A percentile compares a stretch with the other conserved stretches of the same genome.
Evolutionary conservation across 1,284 basidiomycete species (phyloP).

Genomic region (Athelia sp.): DNA sequence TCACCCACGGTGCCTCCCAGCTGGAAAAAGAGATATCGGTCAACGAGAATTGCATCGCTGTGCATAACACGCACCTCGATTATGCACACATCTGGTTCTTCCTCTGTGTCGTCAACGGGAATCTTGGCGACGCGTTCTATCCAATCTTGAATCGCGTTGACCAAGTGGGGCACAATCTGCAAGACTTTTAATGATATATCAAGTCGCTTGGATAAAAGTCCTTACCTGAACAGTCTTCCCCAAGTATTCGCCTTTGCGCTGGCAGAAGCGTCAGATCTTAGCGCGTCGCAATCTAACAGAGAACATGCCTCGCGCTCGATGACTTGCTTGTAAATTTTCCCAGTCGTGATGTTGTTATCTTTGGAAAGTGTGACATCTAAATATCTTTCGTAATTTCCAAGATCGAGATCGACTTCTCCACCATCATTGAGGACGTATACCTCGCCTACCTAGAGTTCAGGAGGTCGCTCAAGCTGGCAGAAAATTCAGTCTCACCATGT

Average conservation of each 20-base stretch:
- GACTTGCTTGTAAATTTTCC: constrained; percentile 96
- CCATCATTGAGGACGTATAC: constrained; percentile 99
- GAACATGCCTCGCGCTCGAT: constrained; percentile 91
- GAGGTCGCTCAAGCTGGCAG: constrained; percentile 9
- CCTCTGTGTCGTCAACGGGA: constrained; percentile 91
- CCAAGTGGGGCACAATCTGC: constrained; percentile 95
- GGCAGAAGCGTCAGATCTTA: constrained; percentile 11
- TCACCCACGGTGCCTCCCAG: constrained; percentile 96
- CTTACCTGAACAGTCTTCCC: constrained; percentile 93
- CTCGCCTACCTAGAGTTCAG: constrained; percentile 60
- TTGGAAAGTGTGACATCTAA: constrained; percentile 90
- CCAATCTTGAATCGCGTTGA: constrained; percentile 98
- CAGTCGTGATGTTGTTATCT: constrained; percentile 98
- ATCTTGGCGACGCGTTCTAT: constrained; percentile 92
- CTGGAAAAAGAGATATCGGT: constrained; percentile 33
- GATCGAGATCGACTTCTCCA: constrained; percentile 95
- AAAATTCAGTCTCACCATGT: constrained; percentile 64
- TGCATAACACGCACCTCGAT: constrained; percentile 62
- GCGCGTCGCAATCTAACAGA: constrained; percentile 2
- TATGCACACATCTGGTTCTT: constrained; percentile 95
- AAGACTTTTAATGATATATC: too few species aligned
- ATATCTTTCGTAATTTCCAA: constrained; percentile 99
- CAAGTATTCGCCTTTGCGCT: constrained; percentile 95
- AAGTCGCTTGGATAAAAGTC: constrained; percentile 1
- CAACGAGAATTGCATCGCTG: background rate